Conservation (phyloP, 2,329 filamentous ascomycete species). For the Talaromyces sp. region DNA sequence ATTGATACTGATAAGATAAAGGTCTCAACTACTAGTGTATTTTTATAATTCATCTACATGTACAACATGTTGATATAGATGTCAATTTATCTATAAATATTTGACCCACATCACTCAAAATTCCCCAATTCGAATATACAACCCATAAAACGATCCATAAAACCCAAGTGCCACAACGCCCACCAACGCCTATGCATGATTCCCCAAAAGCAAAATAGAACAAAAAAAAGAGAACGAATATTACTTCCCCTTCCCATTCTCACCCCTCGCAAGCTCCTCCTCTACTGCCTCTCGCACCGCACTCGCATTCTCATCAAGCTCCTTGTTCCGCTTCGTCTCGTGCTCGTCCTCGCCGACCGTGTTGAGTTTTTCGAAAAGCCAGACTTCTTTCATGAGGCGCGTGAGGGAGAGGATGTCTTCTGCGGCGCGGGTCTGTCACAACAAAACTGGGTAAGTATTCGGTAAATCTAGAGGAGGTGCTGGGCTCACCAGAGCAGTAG, state of each 20-base stretch:
- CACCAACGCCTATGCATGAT: neutral
- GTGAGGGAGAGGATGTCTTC: constrained; percentile 59
- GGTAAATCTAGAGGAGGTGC: neutral
- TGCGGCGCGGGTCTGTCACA: constrained; percentile 50
- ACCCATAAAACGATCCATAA: neutral
- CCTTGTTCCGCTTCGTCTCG: constrained; percentile 35
- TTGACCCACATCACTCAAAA: neutral
- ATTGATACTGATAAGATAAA: neutral
- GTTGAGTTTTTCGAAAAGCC: constrained; percentile 61
- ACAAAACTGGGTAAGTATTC: neutral
- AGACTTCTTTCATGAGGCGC: constrained; percentile 60
- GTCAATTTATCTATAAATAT: neutral
- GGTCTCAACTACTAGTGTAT: no score
- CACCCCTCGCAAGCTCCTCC: constrained; percentile 15
- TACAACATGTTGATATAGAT: no score
- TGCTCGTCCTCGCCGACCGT: constrained; percentile 45
- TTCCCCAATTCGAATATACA: neutral
- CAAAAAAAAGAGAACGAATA: neutral
- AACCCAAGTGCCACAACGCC: neutral
- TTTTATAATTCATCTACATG: no score
- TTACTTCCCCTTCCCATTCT: neutral
- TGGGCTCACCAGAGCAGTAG: constrained; percentile 49
- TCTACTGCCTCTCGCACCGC: constrained; percentile 43
- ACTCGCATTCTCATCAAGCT: constrained; percentile 43
- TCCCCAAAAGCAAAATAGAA: neutral